Conservation (phyloP, 768 basidiomycete genomes). For the Lyophyllum semitale region DNA sequence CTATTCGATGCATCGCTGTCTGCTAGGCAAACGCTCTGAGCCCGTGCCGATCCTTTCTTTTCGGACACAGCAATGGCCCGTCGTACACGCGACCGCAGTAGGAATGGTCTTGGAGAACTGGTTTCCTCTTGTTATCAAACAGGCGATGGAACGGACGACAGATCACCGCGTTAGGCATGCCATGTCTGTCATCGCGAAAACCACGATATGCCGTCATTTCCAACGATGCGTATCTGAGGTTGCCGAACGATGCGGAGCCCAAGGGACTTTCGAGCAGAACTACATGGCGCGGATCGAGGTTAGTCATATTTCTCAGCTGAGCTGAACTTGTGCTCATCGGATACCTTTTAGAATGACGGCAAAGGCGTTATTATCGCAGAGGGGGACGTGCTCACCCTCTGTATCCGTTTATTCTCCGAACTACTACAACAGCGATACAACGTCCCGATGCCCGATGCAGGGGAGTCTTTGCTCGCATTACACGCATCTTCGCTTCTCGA, state of each 20-base stretch:
- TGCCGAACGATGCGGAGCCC: slow-evolving; percentile 67
- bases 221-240: slow-evolving; percentile 52
- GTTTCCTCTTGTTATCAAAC: slow-evolving; percentile 38
- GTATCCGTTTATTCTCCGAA: slow-evolving; percentile 61
- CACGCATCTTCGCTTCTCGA: slow-evolving; percentile 49
- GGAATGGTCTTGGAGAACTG: slow-evolving; percentile 52
- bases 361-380: slow-evolving; percentile 65
- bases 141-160: slow-evolving; percentile 36
- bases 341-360: slow-evolving; percentile 40
- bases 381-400: slow-evolving; percentile 51
- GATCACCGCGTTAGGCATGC: slow-evolving; percentile 56
- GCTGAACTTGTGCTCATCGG: slow-evolving; percentile 10
- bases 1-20: slow-evolving; percentile 57
- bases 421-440: slow-evolving; percentile 55
- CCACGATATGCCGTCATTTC: slow-evolving; percentile 55
- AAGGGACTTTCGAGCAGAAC: slow-evolving; percentile 67
- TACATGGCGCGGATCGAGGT: slow-evolving; percentile 60
- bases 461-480: slow-evolving; percentile 52
- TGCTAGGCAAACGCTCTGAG: slow-evolving; percentile 42
- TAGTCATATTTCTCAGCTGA: slow-evolving; percentile 8
- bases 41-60: slow-evolving; percentile 60
- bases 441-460: slow-evolving; percentile 50
- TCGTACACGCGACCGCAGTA: slow-evolving; percentile 53
- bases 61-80: slow-evolving; percentile 65
- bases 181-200: slow-evolving; percentile 56